These are phyloP conservation scores for Apiospora pterosperma DNA, from an alignment of 2,329 filamentous ascomycete species.

Conservation along the genomic window DNA sequence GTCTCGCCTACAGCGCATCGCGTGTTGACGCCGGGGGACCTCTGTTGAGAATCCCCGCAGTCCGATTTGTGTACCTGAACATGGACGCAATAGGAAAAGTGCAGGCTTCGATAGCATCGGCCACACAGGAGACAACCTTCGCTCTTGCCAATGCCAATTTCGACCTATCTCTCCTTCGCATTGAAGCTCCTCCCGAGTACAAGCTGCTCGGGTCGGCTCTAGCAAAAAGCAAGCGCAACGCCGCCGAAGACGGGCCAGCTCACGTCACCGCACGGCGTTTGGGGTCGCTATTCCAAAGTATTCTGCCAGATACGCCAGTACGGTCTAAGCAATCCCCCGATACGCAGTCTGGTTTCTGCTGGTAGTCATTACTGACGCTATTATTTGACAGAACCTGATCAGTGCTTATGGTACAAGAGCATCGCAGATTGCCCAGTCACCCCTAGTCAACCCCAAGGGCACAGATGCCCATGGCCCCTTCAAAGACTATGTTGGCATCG, in stretches of 20 bases:
- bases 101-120: slow-evolving; percentile 2
- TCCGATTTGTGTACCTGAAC: background rate
- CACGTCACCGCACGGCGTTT: slow-evolving; percentile 10
- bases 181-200: slow-evolving; percentile 10
- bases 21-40: too few species aligned
- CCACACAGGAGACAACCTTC: slow-evolving; percentile 9
- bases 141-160: slow-evolving; percentile 13
- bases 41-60: background rate
- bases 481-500: slow-evolving; percentile 19
- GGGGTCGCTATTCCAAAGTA: slow-evolving; percentile 8
- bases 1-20: too few species aligned
- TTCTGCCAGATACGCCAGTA: background rate
- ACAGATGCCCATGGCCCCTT: slow-evolving; percentile 8
- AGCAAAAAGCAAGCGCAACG: background rate
- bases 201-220: background rate
- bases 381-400: background rate
- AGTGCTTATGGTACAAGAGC: background rate
- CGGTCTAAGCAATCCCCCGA: too few species aligned
- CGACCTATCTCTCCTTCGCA: slow-evolving; percentile 10
- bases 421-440: background rate
- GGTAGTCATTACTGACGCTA: background rate
- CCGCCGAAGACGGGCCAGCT: slow-evolving; percentile 8
- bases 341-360: too few species aligned
- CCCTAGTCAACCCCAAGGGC: background rate
- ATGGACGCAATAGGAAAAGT: slow-evolving; percentile 11